Conservation (phyloP, 352 stramenopile genomes). For the Peronosclerospora sorghi region DNA sequence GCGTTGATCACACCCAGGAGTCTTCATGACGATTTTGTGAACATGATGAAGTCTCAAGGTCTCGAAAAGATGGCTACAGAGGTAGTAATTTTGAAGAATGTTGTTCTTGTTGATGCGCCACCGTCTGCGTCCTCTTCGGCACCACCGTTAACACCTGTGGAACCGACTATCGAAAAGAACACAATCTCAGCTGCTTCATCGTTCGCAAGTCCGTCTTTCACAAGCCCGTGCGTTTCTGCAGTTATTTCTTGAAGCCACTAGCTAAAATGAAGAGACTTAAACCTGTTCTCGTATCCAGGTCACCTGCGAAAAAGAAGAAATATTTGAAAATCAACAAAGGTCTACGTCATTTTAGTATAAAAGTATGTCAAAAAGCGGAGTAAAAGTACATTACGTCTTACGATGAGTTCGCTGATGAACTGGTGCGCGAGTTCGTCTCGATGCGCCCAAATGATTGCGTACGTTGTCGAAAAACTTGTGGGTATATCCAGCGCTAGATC, state of each 20-base stretch:
- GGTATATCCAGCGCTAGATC: too few species aligned
- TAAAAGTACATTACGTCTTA: conserved; percentile 92
- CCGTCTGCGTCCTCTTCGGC: conserved; percentile 6
- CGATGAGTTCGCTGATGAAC: conserved; percentile 93
- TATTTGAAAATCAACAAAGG: conserved; percentile 86
- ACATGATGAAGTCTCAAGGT: conserved; percentile 77
- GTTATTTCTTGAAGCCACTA: too few species aligned
- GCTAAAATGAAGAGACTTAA: too few species aligned
- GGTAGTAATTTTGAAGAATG: conserved; percentile 62
- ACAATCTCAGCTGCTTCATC: conserved; percentile 1
- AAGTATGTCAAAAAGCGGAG: conserved; percentile 94
- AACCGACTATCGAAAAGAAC: conserved; percentile 11
- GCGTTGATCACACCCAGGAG: conserved; percentile 46
- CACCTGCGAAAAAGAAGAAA: conserved; percentile 65
- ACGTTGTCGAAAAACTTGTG: conserved; percentile 6
- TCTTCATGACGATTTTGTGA: conserved; percentile 81
- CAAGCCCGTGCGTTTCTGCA: conserved; percentile 40
- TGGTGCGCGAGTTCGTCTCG: conserved; percentile 84
- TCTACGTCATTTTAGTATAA: conserved; percentile 92
- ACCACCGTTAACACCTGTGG: conserved; percentile 3
- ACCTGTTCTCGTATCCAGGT: conserved; percentile 10
- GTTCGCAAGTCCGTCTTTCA: conserved; percentile 35
- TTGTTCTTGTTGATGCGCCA: conserved; percentile 39
- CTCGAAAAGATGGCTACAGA: conserved; percentile 79
- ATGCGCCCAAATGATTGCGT: conserved; percentile 74